Evolutionary conservation across 176 grass and related monocot genomes (phyloP).

Genomic region (Panicum miliaceum): DNA sequence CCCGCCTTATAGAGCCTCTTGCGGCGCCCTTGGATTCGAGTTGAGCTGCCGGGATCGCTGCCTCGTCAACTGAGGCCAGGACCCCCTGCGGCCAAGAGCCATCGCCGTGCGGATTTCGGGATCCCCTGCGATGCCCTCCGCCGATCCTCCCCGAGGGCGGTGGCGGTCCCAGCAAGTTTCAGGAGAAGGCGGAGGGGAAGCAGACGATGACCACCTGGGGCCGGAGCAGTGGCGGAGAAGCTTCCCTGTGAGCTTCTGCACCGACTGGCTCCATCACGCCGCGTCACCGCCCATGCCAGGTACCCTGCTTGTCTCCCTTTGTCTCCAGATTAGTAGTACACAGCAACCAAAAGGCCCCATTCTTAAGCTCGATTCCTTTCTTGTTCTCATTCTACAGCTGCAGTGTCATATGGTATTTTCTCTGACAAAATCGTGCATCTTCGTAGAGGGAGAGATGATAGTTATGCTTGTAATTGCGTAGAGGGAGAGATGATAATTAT

Average conservation of each 20-base stretch:
- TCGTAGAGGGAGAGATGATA: background rate
- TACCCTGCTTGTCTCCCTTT: background rate
- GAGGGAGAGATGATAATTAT: too few relatives aligned
- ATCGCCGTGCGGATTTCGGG: too few relatives aligned
- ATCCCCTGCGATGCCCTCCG: too few relatives aligned
- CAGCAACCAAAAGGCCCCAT: background rate
- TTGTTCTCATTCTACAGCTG: background rate
- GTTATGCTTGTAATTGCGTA: too few relatives aligned
- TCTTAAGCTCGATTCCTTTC: background rate
- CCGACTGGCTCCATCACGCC: constrained; percentile 43
- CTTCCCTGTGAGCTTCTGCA: constrained; percentile 29
- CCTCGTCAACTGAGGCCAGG: too few relatives aligned
- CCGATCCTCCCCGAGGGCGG: too few relatives aligned
- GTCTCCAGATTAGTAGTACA: background rate
- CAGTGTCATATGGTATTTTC: background rate
- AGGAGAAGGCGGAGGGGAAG: background rate
- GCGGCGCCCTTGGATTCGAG: too few relatives aligned
- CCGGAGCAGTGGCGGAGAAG: background rate
- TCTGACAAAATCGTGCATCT: background rate
- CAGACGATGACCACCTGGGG: background rate
- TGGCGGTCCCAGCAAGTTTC: too few relatives aligned
- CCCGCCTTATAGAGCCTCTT: too few relatives aligned
- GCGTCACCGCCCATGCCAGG: constrained; percentile 43
- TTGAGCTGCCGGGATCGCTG: too few relatives aligned
- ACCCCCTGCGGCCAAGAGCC: too few relatives aligned